Evolutionary conservation across 129 eudicot genomes (phyloP).

Genomic region (Flaveria sonorensis): DNA sequence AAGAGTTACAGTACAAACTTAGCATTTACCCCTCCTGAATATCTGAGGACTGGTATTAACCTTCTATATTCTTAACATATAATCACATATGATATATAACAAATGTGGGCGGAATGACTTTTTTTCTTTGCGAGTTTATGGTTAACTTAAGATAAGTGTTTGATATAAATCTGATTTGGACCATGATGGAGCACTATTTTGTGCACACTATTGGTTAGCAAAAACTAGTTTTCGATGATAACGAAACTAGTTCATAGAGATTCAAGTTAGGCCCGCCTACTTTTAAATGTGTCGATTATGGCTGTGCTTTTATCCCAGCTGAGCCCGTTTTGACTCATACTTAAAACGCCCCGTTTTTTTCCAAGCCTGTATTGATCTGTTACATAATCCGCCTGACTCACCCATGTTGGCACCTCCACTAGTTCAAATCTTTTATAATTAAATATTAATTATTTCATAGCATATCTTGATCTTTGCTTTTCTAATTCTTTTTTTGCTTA

Average conservation of each 20-base stretch:
- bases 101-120: not conserved
- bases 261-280: not conserved
- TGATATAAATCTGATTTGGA: not conserved
- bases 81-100: not conserved
- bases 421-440: not conserved
- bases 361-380: not conserved
- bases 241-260: not conserved
- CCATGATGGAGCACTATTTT: not conserved
- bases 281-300: not conserved
- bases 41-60: slow-evolving; percentile 70
- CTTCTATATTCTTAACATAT: not conserved
- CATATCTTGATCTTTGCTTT: slow-evolving; percentile 11
- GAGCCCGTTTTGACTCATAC: not conserved
- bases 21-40: slow-evolving; percentile 92
- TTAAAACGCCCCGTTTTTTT: not conserved
- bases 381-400: not conserved
- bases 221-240: not conserved
- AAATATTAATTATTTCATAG: not conserved
- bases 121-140: not conserved
- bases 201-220: not conserved
- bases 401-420: not conserved
- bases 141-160: not conserved
- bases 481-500: not conserved
- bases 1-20: slow-evolving; percentile 90
- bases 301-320: not conserved